A percentile compares a stretch with the other conserved stretches of the same genome.
Evolutionary conservation across 176 grass and related monocot genomes (phyloP).

Genomic region (Lolium multiflorum): DNA sequence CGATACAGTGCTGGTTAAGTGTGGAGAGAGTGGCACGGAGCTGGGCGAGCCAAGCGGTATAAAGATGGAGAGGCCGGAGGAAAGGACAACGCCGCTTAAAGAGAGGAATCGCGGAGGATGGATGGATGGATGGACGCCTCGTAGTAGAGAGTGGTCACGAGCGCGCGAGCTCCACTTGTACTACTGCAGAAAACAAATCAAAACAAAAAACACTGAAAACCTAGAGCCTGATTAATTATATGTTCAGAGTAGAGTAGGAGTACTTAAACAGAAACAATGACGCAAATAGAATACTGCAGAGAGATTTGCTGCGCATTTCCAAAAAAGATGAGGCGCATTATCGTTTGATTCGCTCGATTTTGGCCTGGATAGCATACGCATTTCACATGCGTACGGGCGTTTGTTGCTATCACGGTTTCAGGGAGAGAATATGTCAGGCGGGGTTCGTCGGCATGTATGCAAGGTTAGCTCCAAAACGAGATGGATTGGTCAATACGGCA

Average conservation of each 20-base stretch:
- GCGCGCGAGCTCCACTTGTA: conserved; percentile 27
- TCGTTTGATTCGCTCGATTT: neutral
- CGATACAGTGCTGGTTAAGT: conserved; percentile 9
- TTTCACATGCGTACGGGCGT: conserved; percentile 46
- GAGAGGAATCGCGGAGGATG: neutral
- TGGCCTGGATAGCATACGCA: conserved; percentile 30
- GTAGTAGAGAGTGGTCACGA: conserved; percentile 51
- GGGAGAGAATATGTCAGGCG: conserved; percentile 26
- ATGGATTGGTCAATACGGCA: conserved; percentile 61
- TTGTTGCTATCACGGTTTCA: neutral
- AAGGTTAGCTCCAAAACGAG: conserved; percentile 39
- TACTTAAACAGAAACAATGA: neutral
- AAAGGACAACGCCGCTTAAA: conserved; percentile 61
- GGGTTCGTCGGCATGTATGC: conserved; percentile 30
- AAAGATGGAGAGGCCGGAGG: conserved; percentile 25
- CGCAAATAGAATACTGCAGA: neutral
- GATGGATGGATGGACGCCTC: neutral
- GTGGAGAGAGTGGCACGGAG: conserved; percentile 31
- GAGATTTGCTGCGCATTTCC: neutral
- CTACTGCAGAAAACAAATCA: neutral
- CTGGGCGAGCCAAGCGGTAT: conserved; percentile 30
- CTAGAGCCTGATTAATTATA: neutral
- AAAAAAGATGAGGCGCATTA: neutral
- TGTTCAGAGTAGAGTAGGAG: neutral
- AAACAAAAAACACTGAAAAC: neutral